Evolutionary conservation across 2,329 filamentous ascomycete genomes (phyloP), one percentile per base, ranked within the genome.

Genomic region (Zalaria sp.): DNA sequence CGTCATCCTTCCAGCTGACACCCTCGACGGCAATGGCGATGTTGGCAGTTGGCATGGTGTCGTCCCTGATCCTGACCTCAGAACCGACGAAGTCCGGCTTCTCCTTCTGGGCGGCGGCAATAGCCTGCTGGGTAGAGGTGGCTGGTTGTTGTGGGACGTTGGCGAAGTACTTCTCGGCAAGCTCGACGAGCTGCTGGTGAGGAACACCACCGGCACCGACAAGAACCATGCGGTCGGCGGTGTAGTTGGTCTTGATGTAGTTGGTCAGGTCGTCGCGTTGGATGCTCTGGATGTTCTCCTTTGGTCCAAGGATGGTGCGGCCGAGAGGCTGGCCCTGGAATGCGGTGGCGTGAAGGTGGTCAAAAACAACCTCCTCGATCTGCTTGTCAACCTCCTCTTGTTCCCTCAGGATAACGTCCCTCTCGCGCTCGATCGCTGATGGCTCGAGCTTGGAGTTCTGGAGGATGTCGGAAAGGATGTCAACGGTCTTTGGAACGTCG

Each of bases 231-330:
- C 93, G 88, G 71, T 98, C 91, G 52, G 91, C 89, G 45, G 88
- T 95, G 77, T 98, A 98, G 79, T 98, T 98, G 71, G 78, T 91
- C 77, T 93, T 94, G 77, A 98, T 96, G 73, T 98, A 98, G 72
- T 83, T 83, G 65, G 74, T 71, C 54, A 98, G 76, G 67, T 98
- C 89, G 57, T 85, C 78, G 58, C 87, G 82, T 66, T 83, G 81
- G 69, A 98, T 98, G 67, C 82, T 87, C 65, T 87, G 79, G 66
- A 98, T 98, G 77, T 98, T 98, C 75, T 98, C 80, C 69, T 87
- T 88, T 54, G 91, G 91, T 53, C 91, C 91, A 50, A 98, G 79
- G 64, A 98, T 98, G 55, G 91, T 98, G 63, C 91, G 88, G 66
- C 91, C 91, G 46, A 98, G 79, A 48, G 91, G 83, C 73, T 98